These are phyloP conservation scores for Russula emetica DNA, from an alignment of 768 basidiomycete genomes.

Conservation along the genomic window DNA sequence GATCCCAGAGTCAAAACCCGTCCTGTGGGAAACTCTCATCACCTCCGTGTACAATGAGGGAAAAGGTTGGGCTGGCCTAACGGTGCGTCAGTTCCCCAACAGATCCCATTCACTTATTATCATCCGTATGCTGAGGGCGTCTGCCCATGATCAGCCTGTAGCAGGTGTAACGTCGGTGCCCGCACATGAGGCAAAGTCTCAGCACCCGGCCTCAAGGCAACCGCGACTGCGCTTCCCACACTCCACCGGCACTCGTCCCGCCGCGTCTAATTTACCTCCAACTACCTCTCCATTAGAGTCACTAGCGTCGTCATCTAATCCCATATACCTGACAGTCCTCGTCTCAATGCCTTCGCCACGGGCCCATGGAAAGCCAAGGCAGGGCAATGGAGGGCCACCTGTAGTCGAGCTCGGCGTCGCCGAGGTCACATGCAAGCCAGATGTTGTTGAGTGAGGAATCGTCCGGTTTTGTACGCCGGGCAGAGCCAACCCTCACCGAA, in stretches of 20 bases:
- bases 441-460: not conserved
- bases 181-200: not conserved
- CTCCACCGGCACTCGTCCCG: not conserved
- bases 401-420: slow-evolving; percentile 18
- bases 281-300: not conserved
- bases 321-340: slow-evolving; percentile 4
- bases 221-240: slow-evolving; percentile 2
- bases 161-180: not conserved
- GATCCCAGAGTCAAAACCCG: not conserved
- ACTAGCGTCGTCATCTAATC: not conserved
- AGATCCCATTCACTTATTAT: not conserved
- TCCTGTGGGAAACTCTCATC: slow-evolving; percentile 15
- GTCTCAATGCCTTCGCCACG: slow-evolving; percentile 15
- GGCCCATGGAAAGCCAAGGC: not conserved
- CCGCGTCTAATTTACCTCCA: not conserved
- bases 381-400: slow-evolving; percentile 2
- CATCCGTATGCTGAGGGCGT: not conserved
- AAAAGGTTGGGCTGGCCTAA: slow-evolving; percentile 18
- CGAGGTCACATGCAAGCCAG: not conserved
- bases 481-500: not conserved
- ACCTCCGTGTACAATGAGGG: not conserved
- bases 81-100: slow-evolving; percentile 6
- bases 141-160: slow-evolving; percentile 9
- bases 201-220: not conserved
- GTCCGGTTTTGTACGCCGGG: not conserved